Percentiles rank a stretch among this genome's conserved stretches.
These are phyloP conservation scores for Plenodomus tracheiphilus DNA, from an alignment of 2,329 filamentous ascomycete genomes.

Conservation along the genomic window DNA sequence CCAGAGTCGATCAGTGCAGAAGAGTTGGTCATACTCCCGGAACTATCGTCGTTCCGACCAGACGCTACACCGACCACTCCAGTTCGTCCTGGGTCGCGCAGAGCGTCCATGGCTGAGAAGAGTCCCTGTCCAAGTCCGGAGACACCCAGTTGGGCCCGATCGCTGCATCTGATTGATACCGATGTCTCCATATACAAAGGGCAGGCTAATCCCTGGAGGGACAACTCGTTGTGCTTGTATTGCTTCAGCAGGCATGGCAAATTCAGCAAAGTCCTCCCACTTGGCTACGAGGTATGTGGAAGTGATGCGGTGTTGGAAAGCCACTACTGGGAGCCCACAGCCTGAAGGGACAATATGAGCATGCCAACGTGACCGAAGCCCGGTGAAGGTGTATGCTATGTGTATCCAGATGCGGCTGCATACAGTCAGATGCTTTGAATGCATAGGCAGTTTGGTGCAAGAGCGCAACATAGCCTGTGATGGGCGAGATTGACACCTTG, in stretches of 20 bases:
- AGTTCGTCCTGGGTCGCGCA: conserved; percentile 2
- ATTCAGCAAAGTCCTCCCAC: conserved; percentile 23
- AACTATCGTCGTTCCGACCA: conserved; percentile 19
- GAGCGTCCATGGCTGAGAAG: conserved; percentile 3
- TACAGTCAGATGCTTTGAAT: too few relatives aligned
- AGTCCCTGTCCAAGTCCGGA: conserved; percentile 6
- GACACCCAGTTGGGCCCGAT: conserved; percentile 27
- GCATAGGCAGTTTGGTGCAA: too few relatives aligned
- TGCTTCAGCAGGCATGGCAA: conserved; percentile 33
- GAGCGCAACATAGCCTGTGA: too few relatives aligned
- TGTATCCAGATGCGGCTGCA: too few relatives aligned
- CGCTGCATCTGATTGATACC: conserved; percentile 33
- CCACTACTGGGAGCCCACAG: conserved; percentile 31
- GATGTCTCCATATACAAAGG: conserved; percentile 31
- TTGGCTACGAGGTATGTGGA: conserved; percentile 36
- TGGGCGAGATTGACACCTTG: too few relatives aligned
- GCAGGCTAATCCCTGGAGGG: conserved; percentile 27
- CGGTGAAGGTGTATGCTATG: too few relatives aligned
- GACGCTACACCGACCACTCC: not conserved
- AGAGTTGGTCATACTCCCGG: not conserved
- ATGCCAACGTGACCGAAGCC: too few relatives aligned
- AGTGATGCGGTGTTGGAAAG: conserved; percentile 27
- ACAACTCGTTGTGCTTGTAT: conserved; percentile 27
- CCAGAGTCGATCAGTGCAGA: not conserved
- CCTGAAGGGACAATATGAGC: too few relatives aligned